phyloP scores from a whole-genome alignment of 306 rosid genomes.

The Carpinus fangiana region DNA sequence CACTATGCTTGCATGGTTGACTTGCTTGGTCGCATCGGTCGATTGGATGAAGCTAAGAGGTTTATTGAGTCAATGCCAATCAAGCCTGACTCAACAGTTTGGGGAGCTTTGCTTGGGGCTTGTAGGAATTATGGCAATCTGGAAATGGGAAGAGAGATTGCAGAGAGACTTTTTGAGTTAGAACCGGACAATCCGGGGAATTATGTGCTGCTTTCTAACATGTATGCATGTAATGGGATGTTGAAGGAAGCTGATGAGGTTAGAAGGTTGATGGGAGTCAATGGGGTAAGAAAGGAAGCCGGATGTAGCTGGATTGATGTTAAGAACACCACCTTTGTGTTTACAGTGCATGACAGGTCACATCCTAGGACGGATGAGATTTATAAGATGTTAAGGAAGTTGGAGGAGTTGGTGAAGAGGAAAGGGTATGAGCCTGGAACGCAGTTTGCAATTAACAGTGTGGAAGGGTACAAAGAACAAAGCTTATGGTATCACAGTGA shows the following conservation, averaged over 20 bases:
- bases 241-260: conserved; percentile 54
- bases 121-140: conserved; percentile 51
- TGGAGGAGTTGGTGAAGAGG: conserved; percentile 45
- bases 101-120: conserved; percentile 71
- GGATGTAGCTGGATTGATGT: conserved; percentile 68
- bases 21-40: conserved; percentile 63
- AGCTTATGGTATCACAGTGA: conserved; percentile 57
- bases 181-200: conserved; percentile 70
- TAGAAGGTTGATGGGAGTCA: conserved; percentile 52
- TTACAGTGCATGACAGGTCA: conserved; percentile 54
- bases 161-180: conserved; percentile 52
- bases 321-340: conserved; percentile 46
- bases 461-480: conserved; percentile 50
- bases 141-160: conserved; percentile 61
- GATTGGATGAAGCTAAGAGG: conserved; percentile 51
- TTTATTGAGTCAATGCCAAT: conserved; percentile 56
- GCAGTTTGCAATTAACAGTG: conserved; percentile 49
- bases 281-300: conserved; percentile 50
- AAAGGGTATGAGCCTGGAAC: conserved; percentile 51
- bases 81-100: conserved; percentile 52
- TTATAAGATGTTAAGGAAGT: conserved; percentile 44
- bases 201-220: conserved; percentile 51
- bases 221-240: conserved; percentile 48
- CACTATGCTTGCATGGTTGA: conserved; percentile 74
- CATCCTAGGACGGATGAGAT: conserved; percentile 52